Conservation (phyloP, 148 eudicot species). For the Persicaria maculosa region DNA sequence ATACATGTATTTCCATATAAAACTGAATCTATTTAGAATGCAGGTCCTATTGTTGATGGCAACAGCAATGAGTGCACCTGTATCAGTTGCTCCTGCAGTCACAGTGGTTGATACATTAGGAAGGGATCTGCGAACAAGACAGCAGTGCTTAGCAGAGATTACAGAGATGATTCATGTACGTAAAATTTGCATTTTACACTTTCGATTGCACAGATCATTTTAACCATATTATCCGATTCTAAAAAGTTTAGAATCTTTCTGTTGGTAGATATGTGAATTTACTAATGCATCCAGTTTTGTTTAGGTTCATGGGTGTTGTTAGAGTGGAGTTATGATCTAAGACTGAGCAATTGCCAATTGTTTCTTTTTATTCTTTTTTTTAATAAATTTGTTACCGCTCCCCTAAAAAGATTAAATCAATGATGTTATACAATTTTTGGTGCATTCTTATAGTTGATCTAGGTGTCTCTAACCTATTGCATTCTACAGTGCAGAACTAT, state of each 20-base stretch:
- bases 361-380: neutral
- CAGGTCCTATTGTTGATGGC: constrained; percentile 90
- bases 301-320: neutral
- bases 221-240: neutral
- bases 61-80: constrained; percentile 60
- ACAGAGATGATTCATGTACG: constrained; percentile 96
- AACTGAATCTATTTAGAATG: constrained; percentile 9
- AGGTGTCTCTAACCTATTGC: constrained; percentile 5
- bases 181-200: constrained; percentile 3
- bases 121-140: constrained; percentile 62
- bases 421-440: neutral
- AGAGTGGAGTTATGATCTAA: neutral
- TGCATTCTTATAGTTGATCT: neutral
- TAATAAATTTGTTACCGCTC: neutral
- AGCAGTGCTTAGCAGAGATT: constrained; percentile 77
- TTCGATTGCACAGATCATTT: neutral
- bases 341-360: neutral
- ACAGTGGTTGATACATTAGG: constrained; percentile 37
- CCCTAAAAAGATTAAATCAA: neutral
- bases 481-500: neutral
- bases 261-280: neutral
- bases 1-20: neutral
- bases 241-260: neutral
- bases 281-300: neutral
- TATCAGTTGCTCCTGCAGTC: constrained; percentile 28